phyloP scores from a whole-genome alignment of 768 basidiomycete genomes.

The Lactarius indigo region DNA sequence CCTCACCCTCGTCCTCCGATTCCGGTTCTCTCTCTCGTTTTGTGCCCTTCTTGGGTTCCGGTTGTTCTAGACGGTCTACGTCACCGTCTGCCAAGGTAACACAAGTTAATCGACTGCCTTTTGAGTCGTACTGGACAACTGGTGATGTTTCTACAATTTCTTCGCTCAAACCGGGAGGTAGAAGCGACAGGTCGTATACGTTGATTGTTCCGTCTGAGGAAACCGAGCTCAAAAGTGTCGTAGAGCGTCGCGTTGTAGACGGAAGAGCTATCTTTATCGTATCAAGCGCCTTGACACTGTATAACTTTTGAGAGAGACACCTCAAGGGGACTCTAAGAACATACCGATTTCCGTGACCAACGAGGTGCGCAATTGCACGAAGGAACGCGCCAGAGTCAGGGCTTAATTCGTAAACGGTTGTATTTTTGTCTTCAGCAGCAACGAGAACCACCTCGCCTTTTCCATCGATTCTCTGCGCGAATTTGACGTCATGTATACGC shows the following conservation, averaged over 20 bases:
- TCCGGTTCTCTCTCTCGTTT: constrained; percentile 41
- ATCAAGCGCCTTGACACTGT: constrained; percentile 79
- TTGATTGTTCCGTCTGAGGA: constrained; percentile 90
- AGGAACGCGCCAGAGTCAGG: constrained; percentile 45
- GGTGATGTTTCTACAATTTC: constrained; percentile 44
- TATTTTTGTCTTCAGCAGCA: constrained; percentile 86
- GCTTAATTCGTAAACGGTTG: constrained; percentile 69
- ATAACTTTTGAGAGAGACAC: constrained; percentile 7
- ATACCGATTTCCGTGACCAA: constrained; percentile 86
- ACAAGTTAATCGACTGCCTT: constrained; percentile 83
- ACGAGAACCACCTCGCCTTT: constrained; percentile 71
- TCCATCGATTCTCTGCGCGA: constrained; percentile 57
- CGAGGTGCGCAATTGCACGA: constrained; percentile 61
- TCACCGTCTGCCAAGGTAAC: constrained; percentile 53
- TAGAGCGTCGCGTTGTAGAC: constrained; percentile 36
- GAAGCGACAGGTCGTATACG: constrained; percentile 65
- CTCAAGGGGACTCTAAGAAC: constrained; percentile 27
- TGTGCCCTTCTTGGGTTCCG: constrained; percentile 27
- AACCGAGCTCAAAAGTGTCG: constrained; percentile 67
- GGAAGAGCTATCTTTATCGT: constrained; percentile 61
- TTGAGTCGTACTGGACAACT: constrained; percentile 71
- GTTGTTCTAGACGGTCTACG: constrained; percentile 1
- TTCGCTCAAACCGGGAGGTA: constrained; percentile 28
- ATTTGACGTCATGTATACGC: constrained; percentile 80
- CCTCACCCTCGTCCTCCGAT: constrained; percentile 30